Evolutionary conservation across 2,329 filamentous ascomycete species (phyloP).

Genomic region (Xylariaceae sp.): DNA sequence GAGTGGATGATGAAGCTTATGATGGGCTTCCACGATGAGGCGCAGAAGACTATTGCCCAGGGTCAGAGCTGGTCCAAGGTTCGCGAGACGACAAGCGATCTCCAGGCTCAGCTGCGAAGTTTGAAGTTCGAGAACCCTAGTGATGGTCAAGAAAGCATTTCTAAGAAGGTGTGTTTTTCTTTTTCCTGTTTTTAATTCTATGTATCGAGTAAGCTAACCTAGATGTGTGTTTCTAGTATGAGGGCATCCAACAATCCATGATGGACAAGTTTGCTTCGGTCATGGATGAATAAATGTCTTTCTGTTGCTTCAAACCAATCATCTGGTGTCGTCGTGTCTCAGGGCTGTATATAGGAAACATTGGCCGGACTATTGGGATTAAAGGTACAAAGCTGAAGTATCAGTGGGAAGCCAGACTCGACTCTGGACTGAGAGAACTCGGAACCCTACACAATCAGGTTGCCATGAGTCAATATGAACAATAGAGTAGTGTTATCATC

Average conservation of each 20-base stretch:
- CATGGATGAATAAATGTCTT: conserved; percentile 81
- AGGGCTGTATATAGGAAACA: conserved; percentile 10
- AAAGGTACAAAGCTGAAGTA: no score
- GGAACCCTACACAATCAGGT: no score
- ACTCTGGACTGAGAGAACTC: no score
- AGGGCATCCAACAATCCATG: conserved; percentile 86
- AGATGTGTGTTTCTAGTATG: conserved; percentile 60
- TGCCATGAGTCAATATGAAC: no score
- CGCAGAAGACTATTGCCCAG: conserved; percentile 89
- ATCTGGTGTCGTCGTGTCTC: no score
- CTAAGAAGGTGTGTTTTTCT: conserved; percentile 67
- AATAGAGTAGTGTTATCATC: no score
- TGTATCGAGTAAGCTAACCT: conserved; percentile 2
- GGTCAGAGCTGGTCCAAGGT: conserved; percentile 92
- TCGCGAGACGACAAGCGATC: conserved; percentile 80
- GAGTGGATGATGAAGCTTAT: conserved; percentile 99
- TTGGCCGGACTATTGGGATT: no score
- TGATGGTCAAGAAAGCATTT: conserved; percentile 75
- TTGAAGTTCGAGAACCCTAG: conserved; percentile 96
- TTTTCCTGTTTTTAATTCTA: background rate
- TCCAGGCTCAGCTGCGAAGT: conserved; percentile 78
- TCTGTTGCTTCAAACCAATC: no score
- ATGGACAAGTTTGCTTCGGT: conserved; percentile 96
- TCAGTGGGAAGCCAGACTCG: no score
- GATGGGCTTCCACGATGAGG: conserved; percentile 96